Percentiles rank a stretch among this genome's conserved stretches.
phyloP scores from a whole-genome alignment of 2,329 filamentous ascomycete species.

The Cryphonectria naterciae region DNA sequence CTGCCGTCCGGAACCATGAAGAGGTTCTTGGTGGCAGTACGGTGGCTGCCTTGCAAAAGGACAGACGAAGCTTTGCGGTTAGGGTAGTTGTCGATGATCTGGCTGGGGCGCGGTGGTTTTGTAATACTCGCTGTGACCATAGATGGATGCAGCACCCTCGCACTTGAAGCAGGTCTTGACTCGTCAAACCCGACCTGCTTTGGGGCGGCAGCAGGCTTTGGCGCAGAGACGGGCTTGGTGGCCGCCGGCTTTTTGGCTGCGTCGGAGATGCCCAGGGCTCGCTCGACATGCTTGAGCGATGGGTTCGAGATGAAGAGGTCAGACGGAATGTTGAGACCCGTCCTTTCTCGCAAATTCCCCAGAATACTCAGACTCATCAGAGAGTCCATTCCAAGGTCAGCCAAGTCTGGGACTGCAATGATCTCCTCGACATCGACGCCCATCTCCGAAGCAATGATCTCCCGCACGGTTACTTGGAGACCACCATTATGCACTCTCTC shows the following conservation, averaged over 20 bases:
- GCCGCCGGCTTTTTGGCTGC: slow-evolving; percentile 43
- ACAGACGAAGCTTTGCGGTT: slow-evolving; percentile 54
- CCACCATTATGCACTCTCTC: slow-evolving; percentile 43
- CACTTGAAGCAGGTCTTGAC: slow-evolving; percentile 6
- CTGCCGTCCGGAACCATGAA: slow-evolving; percentile 61
- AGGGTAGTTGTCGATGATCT: slow-evolving; percentile 48
- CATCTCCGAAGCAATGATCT: slow-evolving; percentile 73
- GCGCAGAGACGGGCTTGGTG: slow-evolving; percentile 29
- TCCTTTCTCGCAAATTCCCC: slow-evolving; percentile 58
- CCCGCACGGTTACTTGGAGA: slow-evolving; percentile 59
- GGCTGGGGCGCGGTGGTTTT: slow-evolving; percentile 45
- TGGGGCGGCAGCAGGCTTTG: slow-evolving; percentile 32
- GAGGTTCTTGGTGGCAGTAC: slow-evolving; percentile 51
- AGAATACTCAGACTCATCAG: slow-evolving; percentile 61
- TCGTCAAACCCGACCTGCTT: slow-evolving; percentile 38
- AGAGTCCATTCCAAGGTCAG: slow-evolving; percentile 63
- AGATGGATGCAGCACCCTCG: slow-evolving; percentile 35
- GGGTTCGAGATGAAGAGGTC: slow-evolving; percentile 66
- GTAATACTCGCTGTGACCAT: slow-evolving; percentile 47
- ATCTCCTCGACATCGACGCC: slow-evolving; percentile 70
- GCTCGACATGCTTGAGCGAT: slow-evolving; percentile 68
- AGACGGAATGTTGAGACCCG: slow-evolving; percentile 56
- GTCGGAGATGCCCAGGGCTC: slow-evolving; percentile 59
- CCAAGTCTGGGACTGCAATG: slow-evolving; percentile 56
- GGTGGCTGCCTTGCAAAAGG: slow-evolving; percentile 55